These are phyloP conservation scores for Petunia secreta DNA, from an alignment of 257 asterid genomes.

Conservation along the genomic window DNA sequence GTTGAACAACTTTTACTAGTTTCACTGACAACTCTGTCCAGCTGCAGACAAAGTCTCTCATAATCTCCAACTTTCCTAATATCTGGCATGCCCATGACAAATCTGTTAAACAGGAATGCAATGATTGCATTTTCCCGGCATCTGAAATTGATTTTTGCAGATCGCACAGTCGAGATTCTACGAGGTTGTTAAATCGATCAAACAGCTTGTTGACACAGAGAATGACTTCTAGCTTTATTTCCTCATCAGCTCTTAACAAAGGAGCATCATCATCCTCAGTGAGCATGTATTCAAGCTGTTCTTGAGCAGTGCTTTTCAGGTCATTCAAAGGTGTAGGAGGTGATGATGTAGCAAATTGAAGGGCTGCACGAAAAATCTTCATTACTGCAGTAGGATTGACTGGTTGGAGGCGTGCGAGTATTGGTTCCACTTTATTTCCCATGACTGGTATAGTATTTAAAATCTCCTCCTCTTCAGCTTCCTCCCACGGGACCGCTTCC, in stretches of 20 bases:
- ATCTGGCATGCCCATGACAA: slow-evolving; percentile 79
- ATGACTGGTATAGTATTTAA: slow-evolving; percentile 64
- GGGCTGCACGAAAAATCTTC: slow-evolving; percentile 63
- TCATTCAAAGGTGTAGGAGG: slow-evolving; percentile 55
- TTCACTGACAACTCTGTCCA: slow-evolving; percentile 69
- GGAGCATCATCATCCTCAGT: slow-evolving; percentile 95
- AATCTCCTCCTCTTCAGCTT: slow-evolving; percentile 91
- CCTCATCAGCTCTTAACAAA: slow-evolving; percentile 56
- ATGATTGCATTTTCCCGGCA: slow-evolving; percentile 38
- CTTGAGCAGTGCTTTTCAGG: slow-evolving; percentile 80
- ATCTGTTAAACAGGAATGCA: slow-evolving; percentile 53
- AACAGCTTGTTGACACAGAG: slow-evolving; percentile 47
- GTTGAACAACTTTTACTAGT: slow-evolving; percentile 47
- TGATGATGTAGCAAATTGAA: slow-evolving; percentile 75
- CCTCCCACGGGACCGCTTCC: slow-evolving; percentile 99
- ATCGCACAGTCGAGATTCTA: slow-evolving; percentile 50
- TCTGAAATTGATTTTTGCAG: slow-evolving; percentile 44
- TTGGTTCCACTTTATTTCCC: slow-evolving; percentile 64
- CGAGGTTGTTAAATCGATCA: slow-evolving; percentile 47
- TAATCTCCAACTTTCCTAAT: slow-evolving; percentile 59
- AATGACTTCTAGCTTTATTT: slow-evolving; percentile 56
- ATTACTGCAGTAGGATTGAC: slow-evolving; percentile 51
- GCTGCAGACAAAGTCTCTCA: slow-evolving; percentile 51
- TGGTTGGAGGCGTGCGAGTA: slow-evolving; percentile 86
- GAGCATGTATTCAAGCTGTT: slow-evolving; percentile 86